Base-by-base conservation (phyloP, 768 basidiomycete genomes). In the Chalciporus pseudorubinellus region DNA sequence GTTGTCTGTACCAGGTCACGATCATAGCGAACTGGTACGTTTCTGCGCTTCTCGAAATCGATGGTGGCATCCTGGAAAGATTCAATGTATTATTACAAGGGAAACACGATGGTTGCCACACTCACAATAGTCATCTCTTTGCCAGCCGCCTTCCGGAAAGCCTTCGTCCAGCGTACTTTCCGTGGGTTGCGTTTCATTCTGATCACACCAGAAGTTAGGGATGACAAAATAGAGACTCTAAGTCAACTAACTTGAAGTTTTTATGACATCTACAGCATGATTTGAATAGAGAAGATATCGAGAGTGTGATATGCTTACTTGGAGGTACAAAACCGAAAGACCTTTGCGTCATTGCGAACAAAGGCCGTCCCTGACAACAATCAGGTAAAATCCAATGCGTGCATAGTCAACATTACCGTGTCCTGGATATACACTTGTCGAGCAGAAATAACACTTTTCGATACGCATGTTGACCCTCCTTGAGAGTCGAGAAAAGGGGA, bases 161-260 rank as follows among this genome's bases (percentile, higher is more conserved):
- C 97, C 72, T 99, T 99, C 40, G 97, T 99, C 97, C 97, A 99
- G 61, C 92, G 79, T 33, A 99, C 95, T 73, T 99, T 99, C 54
- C 97, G 86, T 40, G 97, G 97, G 74, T 98, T 99, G 34, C 97
- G 89, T 77, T 98, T 98, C 97, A 98, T 98, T 72, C 93, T 95
- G 59, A 5, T 47, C 48, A 21, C 29, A 38, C 52, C 42, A 55
- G 46, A 3, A 52, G 51, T 50, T 29, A 13, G 38, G 26, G 0
- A 14, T 46, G 28, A 44, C 22, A 43, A 52, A 28, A 20, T 8
- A 18, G 16, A 11, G 42, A 22, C 9, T 12, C 21, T n/a, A 2
- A 26, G 38, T 16, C n/a, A 39, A 67, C 81, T 58, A 63, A 92
- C 93, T 99, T 99, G 84, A 99, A 99, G 73, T 98, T 99, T 75